Evolutionary conservation across 306 rosid species (phyloP), one percentile per base, ranked within the genome.

Genomic region (Acacia crassicarpa): DNA sequence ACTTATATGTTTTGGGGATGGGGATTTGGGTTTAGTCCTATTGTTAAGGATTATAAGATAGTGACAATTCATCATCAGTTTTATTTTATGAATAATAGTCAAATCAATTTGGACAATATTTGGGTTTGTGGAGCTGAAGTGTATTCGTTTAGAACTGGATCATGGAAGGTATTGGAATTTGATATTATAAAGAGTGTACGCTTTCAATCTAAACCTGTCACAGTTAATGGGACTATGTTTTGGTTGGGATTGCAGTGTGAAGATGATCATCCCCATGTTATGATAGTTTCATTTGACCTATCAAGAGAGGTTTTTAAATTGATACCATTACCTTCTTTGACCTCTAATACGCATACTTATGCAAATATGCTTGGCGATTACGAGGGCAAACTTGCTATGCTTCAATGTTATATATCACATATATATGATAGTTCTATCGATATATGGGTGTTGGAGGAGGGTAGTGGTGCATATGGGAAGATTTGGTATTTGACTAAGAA

Each of bases 1-100:
- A 13, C n/a, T 8, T 23, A 10, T 19, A 2, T 9, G 25, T 16
- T 14, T 23, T 1, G 44, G 20, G 10, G 2, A 54, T 22, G 30
- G 20, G 86, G 86, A 16, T 83, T 74, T 61, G 83, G n/a, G 9
- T 83, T 73, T 71, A 53, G 67, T 27, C 68, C 80, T 4, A 0
- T 30, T 13, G 15, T 49, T 30, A 16, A 79, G 59, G 86, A 83
- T 56, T 83, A 83, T 40, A 74, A 79, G 80, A 74, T 83, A 19
- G 77, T 83, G 8, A 33, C 46, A 63, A 44, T 78, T 46, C 23
- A 61, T n/a, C n/a, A n/a, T 15, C 2, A 16, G 20, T 17, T 16
- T 22, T 3, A 13, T 46, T 13, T 12, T 17, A 46, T 46, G 51
- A 46, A 59, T 48, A 30, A 7, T 20, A 2, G 48, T 12, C 10